Evolutionary conservation across 2,329 filamentous ascomycete species (phyloP).

Genomic region (Mycosphaerella sp.): DNA sequence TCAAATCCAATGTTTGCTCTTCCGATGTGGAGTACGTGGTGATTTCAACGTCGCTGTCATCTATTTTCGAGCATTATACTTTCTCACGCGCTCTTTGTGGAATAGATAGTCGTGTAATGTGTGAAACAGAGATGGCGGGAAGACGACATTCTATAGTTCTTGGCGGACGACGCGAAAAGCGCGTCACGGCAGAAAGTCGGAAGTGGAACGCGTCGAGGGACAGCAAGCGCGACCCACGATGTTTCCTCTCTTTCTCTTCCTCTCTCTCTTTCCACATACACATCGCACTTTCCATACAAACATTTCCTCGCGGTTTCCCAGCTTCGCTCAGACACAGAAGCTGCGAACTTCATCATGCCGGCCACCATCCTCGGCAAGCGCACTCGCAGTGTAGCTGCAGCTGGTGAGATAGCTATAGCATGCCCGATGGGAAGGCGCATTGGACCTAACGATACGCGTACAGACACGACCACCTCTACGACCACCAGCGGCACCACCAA

Average conservation of each 20-base stretch:
- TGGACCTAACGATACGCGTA: conserved; percentile 4
- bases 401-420: conserved; percentile 33
- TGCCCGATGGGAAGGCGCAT: conserved; percentile 17
- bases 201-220: conserved; percentile 11
- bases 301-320: neutral
- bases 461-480: conserved; percentile 13
- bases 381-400: conserved; percentile 36
- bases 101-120: neutral
- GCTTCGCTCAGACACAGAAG: conserved; percentile 21
- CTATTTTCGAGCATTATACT: too few relatives aligned
- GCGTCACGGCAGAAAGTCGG: conserved; percentile 5
- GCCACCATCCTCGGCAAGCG: conserved; percentile 43
- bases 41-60: too few relatives aligned
- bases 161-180: conserved; percentile 5
- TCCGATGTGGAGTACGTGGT: too few relatives aligned
- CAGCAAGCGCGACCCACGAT: conserved; percentile 1
- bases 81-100: neutral
- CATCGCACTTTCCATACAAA: conserved; percentile 5
- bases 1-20: too few relatives aligned
- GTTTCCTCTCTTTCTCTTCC: neutral
- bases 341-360: conserved; percentile 30
- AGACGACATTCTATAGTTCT: neutral
- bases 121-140: conserved; percentile 1
- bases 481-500: conserved; percentile 31
- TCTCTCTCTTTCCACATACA: neutral